These are phyloP conservation scores for Aspergillus arachidicola DNA, from an alignment of 2,329 filamentous ascomycete genomes.

Conservation along the genomic window DNA sequence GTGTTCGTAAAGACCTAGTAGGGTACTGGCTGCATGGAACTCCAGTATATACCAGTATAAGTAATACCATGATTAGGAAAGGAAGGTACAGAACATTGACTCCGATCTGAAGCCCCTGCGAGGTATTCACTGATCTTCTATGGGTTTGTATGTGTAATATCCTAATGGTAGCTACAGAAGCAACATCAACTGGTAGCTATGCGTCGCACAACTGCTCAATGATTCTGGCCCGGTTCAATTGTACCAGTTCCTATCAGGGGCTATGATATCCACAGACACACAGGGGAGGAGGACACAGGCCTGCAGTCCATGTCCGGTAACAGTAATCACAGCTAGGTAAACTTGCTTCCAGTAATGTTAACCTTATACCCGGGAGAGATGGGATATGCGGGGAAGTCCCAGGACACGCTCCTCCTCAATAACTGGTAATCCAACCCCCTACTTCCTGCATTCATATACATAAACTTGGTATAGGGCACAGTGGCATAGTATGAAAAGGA, in stretches of 20 bases:
- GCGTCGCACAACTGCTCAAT: too few relatives aligned
- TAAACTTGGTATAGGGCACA: background rate
- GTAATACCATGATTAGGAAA: background rate
- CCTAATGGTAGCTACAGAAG: background rate
- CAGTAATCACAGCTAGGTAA: background rate
- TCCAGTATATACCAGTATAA: background rate
- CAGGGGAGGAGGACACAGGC: too few relatives aligned
- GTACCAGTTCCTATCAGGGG: too few relatives aligned
- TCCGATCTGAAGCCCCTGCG: background rate
- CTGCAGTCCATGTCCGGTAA: background rate
- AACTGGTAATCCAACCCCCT: background rate
- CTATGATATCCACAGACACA: too few relatives aligned
- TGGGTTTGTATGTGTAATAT: background rate
- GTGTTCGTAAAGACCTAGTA: background rate
- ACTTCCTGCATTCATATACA: background rate
- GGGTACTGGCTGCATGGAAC: background rate
- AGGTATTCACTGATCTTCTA: background rate
- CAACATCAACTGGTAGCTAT: background rate
- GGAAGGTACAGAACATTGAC: background rate
- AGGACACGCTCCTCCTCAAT: background rate
- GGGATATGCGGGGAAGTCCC: background rate
- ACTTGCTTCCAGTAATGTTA: background rate
- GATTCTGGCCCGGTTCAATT: too few relatives aligned
- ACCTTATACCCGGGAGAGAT: background rate
- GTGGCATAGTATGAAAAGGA: background rate